Evolutionary conservation across 345 rosid species (phyloP).

Genomic region (Carallia brachiata): DNA sequence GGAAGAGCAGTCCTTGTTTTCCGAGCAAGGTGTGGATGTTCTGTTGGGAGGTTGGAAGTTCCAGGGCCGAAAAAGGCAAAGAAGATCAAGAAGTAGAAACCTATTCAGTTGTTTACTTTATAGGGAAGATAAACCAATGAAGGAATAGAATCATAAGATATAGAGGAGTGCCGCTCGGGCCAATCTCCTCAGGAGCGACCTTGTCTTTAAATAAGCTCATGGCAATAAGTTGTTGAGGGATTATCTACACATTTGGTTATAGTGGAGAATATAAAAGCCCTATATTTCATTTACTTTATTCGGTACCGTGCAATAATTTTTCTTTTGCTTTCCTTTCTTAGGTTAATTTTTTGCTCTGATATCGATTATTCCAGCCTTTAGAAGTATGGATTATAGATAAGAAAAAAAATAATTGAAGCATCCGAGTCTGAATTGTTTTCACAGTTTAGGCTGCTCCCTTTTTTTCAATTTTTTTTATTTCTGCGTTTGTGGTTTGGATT

Average conservation of each 20-base stretch:
- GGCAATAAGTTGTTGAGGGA: constrained; percentile 43
- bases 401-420: too few species aligned
- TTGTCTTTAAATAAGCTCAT: constrained; percentile 47
- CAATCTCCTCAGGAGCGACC: constrained; percentile 30
- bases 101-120: constrained; percentile 8
- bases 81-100: constrained; percentile 73
- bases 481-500: background rate
- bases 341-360: background rate
- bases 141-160: constrained; percentile 40
- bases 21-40: constrained; percentile 62
- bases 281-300: constrained; percentile 29
- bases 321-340: constrained; percentile 11
- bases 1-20: constrained; percentile 69
- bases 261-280: constrained; percentile 47
- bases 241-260: constrained; percentile 37
- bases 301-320: constrained; percentile 13
- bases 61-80: constrained; percentile 74
- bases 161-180: constrained; percentile 40
- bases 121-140: constrained; percentile 34
- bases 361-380: background rate
- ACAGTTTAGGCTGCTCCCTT: too few species aligned
- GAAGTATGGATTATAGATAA: background rate
- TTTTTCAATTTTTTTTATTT: too few species aligned
- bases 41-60: constrained; percentile 81
- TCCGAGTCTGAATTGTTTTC: too few species aligned